Evolutionary conservation across 805 yeast genomes (phyloP).

Genomic region (Starmerella etchellsii): DNA sequence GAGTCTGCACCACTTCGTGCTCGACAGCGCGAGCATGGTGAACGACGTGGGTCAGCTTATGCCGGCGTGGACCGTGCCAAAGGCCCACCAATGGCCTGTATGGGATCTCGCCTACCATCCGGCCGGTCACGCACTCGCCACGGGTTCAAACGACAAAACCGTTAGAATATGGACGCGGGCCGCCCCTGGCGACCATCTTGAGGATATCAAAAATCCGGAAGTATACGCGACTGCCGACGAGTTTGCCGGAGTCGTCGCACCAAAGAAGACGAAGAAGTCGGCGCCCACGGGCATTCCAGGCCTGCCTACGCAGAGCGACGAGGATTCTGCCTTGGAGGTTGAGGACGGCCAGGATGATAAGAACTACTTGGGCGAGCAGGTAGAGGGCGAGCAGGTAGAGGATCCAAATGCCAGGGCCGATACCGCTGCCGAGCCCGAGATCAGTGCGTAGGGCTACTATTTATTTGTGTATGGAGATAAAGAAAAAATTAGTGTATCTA

Average conservation of each 20-base stretch:
- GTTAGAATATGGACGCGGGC: slow-evolving; percentile 92
- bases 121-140: slow-evolving; percentile 75
- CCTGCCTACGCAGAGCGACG: not conserved
- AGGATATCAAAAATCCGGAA: slow-evolving; percentile 44
- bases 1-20: slow-evolving; percentile 58
- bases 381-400: not conserved
- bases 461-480: too few relatives aligned
- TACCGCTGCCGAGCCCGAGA: not conserved
- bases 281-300: not conserved
- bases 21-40: slow-evolving; percentile 33
- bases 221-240: not conserved
- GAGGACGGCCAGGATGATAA: not conserved
- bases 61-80: slow-evolving; percentile 46
- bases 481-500: too few relatives aligned
- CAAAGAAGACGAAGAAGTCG: not conserved
- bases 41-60: slow-evolving; percentile 23
- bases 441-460: not conserved
- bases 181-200: slow-evolving; percentile 75
- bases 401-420: too few relatives aligned
- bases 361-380: not conserved
- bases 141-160: slow-evolving; percentile 89
- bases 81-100: slow-evolving; percentile 88
- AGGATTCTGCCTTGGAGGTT: not conserved
- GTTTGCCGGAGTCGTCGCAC: not conserved
- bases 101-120: slow-evolving; percentile 89